Percentiles rank a stretch among this genome's conserved stretches.
Conservation (phyloP, 2,329 filamentous ascomycete species). For the Metarhizium robertsii region DNA sequence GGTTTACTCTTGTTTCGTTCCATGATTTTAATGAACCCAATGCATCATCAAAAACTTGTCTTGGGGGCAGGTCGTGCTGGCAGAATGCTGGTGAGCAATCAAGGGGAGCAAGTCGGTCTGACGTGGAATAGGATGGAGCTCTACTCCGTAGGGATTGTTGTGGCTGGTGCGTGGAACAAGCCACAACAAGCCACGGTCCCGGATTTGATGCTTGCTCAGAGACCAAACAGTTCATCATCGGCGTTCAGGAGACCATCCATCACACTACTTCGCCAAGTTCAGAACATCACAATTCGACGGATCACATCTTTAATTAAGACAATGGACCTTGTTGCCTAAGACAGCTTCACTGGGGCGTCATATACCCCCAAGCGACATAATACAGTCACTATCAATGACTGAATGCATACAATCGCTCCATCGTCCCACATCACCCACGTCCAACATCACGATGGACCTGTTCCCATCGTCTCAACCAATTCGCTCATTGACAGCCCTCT, state of each 20-base stretch:
- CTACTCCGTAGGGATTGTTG: no score
- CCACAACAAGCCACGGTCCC: no score
- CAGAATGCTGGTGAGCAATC: no score
- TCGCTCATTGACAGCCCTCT: slow-evolving; percentile 24
- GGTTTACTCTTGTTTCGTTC: not conserved
- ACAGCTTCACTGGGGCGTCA: no score
- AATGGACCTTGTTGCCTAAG: not conserved
- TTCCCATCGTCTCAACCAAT: slow-evolving; percentile 1
- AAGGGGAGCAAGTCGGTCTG: no score
- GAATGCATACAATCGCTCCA: not conserved
- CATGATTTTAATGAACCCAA: not conserved
- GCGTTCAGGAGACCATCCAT: not conserved
- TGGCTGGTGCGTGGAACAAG: not conserved
- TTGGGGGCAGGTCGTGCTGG: not conserved
- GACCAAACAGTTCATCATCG: not conserved
- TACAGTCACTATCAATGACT: not conserved
- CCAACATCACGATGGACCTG: not conserved
- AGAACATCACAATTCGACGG: not conserved
- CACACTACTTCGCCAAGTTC: not conserved
- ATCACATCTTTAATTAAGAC: not conserved
- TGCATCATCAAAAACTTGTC: not conserved
- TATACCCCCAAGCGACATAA: not conserved
- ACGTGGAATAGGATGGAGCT: no score
- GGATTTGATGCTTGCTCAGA: not conserved
- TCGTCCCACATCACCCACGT: not conserved